Base-by-base conservation (phyloP, 495 filamentous ascomycete genomes). In the Penicillium cinerascens region DNA sequence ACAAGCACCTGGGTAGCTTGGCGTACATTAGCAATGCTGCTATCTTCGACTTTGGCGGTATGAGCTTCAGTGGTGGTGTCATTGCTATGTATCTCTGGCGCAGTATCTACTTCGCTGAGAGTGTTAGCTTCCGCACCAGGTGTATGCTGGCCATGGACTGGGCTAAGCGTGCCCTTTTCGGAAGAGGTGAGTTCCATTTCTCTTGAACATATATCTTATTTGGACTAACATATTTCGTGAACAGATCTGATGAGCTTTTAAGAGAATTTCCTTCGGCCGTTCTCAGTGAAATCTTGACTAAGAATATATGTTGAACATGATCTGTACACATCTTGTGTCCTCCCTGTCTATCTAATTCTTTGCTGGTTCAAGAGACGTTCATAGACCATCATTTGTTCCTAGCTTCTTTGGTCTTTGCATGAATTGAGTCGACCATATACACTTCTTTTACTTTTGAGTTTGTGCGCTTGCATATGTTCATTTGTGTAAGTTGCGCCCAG, bases 21-120 rank as follows among this genome's bases (percentile, higher is more conserved):
- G 95, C 95, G 27, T 99, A 99, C 59, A 86, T 99, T 41, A 95
- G 95, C 17, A 99, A 99, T 65, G 86, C 88, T 20, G 95, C 95
- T 2, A 86, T 99, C 38, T 97, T 99, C 60, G 95, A 99, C 62
- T 78, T 89, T 27, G 79, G 79, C 41, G 95, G 92, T 0, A 76
- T 88, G 77, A 87, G 78, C 50, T 79, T 95, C 51, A 82, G 80
- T 1, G 95, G 95, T 22, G 95, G 95, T 2, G 66, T 99, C 49
- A 75, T 96, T 77, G 93, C 90, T 10, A 91, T 97, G 60, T 99
- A 99, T 70, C 81, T 96, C 47, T 99, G 95, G 95, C 75, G 92
- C 40, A 92, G 90, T 59, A 86, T 97, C 27, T 99, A 99, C 72
- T 97, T 99, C 71, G 91, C 95, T 17, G 89, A 99, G 79, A 96